phyloP scores from a whole-genome alignment of 257 asterid genomes.

The Solanum lycopersicoides region DNA sequence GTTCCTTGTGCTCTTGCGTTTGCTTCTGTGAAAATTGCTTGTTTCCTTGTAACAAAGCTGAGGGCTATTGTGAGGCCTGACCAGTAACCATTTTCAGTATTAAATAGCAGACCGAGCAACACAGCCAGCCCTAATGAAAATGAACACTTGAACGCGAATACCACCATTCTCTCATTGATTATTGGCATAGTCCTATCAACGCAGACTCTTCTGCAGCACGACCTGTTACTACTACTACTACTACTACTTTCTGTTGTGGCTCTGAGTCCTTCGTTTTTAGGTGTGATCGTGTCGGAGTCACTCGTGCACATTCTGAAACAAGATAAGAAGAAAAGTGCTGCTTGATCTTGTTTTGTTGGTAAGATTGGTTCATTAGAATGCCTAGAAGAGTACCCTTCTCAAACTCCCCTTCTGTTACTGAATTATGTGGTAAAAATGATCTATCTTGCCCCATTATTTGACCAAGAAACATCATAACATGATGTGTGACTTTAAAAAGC shows the following conservation, averaged over 20 bases:
- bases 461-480: slow-evolving; percentile 15
- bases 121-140: slow-evolving; percentile 52
- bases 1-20: slow-evolving; percentile 76
- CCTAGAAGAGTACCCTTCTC: not conserved
- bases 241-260: not conserved
- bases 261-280: not conserved
- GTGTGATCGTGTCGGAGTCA: not conserved
- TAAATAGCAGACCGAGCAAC: slow-evolving; percentile 39
- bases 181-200: slow-evolving; percentile 8
- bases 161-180: slow-evolving; percentile 18
- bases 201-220: not conserved
- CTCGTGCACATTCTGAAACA: slow-evolving; percentile 31
- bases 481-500: slow-evolving; percentile 7
- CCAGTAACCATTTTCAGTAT: slow-evolving; percentile 54
- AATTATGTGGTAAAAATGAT: slow-evolving; percentile 11
- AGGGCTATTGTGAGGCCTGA: slow-evolving; percentile 67
- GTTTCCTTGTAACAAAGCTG: slow-evolving; percentile 45
- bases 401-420: slow-evolving; percentile 3
- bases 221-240: not conserved
- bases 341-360: slow-evolving; percentile 13
- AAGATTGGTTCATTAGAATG: slow-evolving; percentile 6
- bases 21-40: slow-evolving; percentile 48
- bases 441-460: slow-evolving; percentile 25
- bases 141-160: slow-evolving; percentile 46
- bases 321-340: slow-evolving; percentile 39